A percentile compares a stretch with the other conserved stretches of the same genome.
phyloP scores from a whole-genome alignment of 2,329 filamentous ascomycete species.

The Sclerotinia trifoliorum region DNA sequence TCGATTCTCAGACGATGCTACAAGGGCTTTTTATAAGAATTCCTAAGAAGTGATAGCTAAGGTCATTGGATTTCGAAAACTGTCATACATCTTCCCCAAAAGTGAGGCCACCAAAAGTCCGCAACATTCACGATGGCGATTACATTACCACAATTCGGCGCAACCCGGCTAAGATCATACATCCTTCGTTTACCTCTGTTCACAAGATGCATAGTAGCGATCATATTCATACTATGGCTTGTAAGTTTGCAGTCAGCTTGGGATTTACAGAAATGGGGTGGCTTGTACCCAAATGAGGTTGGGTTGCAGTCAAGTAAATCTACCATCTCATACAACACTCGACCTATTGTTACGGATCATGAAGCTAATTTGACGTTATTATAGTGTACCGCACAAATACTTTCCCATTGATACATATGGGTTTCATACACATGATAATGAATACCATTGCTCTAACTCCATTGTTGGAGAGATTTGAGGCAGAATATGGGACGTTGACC shows the following conservation, averaged over 20 bases:
- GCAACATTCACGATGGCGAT: conserved; percentile 12
- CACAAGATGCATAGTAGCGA: conserved; percentile 67
- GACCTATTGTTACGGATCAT: neutral
- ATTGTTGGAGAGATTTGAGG: conserved; percentile 90
- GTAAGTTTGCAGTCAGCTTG: conserved; percentile 67
- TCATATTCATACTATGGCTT: conserved; percentile 69
- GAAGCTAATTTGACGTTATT: neutral
- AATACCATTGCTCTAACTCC: conserved; percentile 80
- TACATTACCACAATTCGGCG: conserved; percentile 57
- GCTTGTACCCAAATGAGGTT: conserved; percentile 75
- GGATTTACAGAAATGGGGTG: conserved; percentile 73
- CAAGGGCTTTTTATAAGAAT: neutral
- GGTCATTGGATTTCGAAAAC: neutral
- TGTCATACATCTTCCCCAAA: neutral
- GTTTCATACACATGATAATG: conserved; percentile 75
- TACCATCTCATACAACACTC: conserved; percentile 6
- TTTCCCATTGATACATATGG: conserved; percentile 81
- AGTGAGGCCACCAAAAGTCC: neutral
- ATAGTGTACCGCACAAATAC: conserved; percentile 90
- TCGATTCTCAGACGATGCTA: conserved; percentile 15
- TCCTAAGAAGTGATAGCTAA: conserved; percentile 4
- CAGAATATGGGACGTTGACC: conserved; percentile 85
- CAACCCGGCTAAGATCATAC: conserved; percentile 74
- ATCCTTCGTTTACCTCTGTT: conserved; percentile 82
- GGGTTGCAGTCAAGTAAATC: conserved; percentile 67